Evolutionary conservation across 1,284 basidiomycete genomes (phyloP).

Genomic region (Sparassis latifolia): DNA sequence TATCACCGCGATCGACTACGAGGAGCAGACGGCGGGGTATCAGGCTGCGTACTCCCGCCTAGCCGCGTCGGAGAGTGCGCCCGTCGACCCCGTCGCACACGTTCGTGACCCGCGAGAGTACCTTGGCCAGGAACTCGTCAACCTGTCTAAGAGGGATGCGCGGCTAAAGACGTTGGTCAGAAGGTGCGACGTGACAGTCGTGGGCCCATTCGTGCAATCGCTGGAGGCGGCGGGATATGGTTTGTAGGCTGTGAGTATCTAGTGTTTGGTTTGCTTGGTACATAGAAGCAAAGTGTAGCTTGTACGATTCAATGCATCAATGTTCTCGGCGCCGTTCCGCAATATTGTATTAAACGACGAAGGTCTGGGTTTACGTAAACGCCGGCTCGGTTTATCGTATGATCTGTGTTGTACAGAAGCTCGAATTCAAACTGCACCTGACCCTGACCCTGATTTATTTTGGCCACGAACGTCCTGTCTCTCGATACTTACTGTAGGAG

Average conservation of each 20-base stretch:
- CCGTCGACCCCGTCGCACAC: slow-evolving; percentile 55
- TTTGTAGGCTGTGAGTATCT: background rate
- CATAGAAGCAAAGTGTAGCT: background rate
- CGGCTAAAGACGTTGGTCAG: slow-evolving; percentile 31
- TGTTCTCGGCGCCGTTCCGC: no score
- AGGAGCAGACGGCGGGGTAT: slow-evolving; percentile 86
- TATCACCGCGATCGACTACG: slow-evolving; percentile 78
- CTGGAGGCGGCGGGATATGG: slow-evolving; percentile 24
- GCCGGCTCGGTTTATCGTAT: no score
- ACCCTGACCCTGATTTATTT: no score
- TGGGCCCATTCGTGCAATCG: slow-evolving; percentile 38
- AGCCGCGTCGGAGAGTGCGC: slow-evolving; percentile 64
- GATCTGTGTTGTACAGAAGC: no score
- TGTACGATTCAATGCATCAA: background rate
- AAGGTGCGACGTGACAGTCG: slow-evolving; percentile 28
- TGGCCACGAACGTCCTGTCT: no score
- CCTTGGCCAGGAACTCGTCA: slow-evolving; percentile 39
- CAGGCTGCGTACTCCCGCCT: slow-evolving; percentile 91
- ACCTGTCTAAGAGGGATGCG: slow-evolving; percentile 23
- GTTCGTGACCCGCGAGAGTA: slow-evolving; percentile 50
- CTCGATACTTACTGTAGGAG: no score
- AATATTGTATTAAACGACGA: no score
- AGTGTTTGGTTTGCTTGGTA: no score
- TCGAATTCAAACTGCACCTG: no score
- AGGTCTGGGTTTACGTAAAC: no score